Conservation (phyloP, 352 stramenopile genomes). For the Thalassiosira oceanica region DNA sequence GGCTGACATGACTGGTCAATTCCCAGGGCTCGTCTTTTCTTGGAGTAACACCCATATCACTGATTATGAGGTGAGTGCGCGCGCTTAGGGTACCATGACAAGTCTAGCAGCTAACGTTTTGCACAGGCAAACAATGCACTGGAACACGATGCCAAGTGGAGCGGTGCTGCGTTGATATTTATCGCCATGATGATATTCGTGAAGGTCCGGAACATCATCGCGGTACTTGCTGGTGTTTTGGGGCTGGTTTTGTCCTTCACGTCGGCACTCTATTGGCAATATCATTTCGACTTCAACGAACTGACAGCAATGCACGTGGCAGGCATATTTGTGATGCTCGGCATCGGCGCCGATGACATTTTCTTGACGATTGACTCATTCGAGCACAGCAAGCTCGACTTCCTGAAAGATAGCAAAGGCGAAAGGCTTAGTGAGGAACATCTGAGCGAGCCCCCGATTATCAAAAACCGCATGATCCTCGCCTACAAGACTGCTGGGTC, state of each 20-base stretch:
- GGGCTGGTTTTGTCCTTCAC: conserved; percentile 28
- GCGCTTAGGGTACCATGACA: too few relatives aligned
- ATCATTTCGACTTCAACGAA: conserved; percentile 26
- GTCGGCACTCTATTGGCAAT: conserved; percentile 23
- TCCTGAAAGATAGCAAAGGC: not conserved
- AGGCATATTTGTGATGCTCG: conserved; percentile 34
- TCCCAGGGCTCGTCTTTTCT: conserved; percentile 17
- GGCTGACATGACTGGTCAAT: conserved; percentile 4
- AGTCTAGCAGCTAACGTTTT: not conserved
- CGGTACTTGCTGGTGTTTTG: conserved; percentile 11
- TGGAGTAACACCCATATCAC: conserved; percentile 21
- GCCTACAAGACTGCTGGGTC: conserved; percentile 28
- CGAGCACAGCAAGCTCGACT: conserved; percentile 23
- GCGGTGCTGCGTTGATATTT: conserved; percentile 10
- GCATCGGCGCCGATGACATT: conserved; percentile 39
- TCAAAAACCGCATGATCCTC: conserved; percentile 19
- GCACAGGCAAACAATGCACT: conserved; percentile 18
- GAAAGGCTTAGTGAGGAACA: not conserved
- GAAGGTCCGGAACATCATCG: conserved; percentile 24
- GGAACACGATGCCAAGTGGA: conserved; percentile 19
- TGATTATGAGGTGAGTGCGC: conserved; percentile 9
- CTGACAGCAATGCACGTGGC: conserved; percentile 32
- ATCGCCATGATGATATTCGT: conserved; percentile 33
- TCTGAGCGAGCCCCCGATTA: conserved; percentile 8
- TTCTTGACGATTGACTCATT: conserved; percentile 36